Base-by-base conservation (phyloP, 176 grass and related monocot genomes). In the Aegilops bicornis region DNA sequence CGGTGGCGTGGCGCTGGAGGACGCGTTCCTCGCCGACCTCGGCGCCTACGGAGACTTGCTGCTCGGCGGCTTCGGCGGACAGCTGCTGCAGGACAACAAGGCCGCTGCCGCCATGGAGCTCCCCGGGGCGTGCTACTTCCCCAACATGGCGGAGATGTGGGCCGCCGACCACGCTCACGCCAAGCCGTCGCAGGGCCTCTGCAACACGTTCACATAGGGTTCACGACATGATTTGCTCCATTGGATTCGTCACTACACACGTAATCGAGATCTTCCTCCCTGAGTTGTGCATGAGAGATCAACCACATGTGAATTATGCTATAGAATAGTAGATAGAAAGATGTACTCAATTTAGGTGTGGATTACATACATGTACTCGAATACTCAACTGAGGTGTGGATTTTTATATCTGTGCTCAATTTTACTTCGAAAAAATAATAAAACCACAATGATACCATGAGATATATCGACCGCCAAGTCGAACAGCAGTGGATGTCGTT, bases 131-230 rank as follows among this genome's bases (percentile, higher is more conserved):
- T 88, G 86, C 78, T 88, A 91, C 86, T 91, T 88, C 86, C 82
- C 82, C 24, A 91, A 82, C 90, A 73, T 85, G 86, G 70, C 71
- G 7, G 90, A 91, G 78, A 82, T 91, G 52, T 88, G 90, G 90
- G 70, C 62, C 2, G 32, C 39, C 17, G 87, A 79, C 8, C 73
- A 88, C 80, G 27, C 73, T 6, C 43, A 47, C 43, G 43, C 29
- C 76, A 81, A 85, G 77, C 69, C 74, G 14, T 75, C 69, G 30
- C 85, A 81, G 50, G 82, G 86, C 0, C 86, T 91, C 39, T 85
- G 78, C 86, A 69, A 77, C 70, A 82, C 81, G 31, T 63, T 82
- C 39, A 85, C 83, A 12, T 88, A 88, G 64, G 2, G 39, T 36
- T 47, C 9, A 0, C 17, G 24, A 69, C 20, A 40, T 4, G 0